These are phyloP conservation scores for Spraguea lophii DNA, from an alignment of 371 early-diverging fungal genomes.

Conservation along the genomic window DNA sequence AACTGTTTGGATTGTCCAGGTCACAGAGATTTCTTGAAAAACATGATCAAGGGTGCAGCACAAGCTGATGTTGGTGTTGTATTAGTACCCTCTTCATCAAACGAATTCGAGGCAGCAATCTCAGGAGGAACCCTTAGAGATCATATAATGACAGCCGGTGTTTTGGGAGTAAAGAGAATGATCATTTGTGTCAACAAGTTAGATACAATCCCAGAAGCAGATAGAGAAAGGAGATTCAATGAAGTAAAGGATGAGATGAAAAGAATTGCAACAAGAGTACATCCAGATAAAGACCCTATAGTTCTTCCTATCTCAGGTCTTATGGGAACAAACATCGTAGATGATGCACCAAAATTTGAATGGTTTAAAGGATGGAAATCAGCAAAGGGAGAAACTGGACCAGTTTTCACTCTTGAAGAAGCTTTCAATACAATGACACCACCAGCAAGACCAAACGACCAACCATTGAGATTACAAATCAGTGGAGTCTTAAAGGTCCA, in stretches of 20 bases:
- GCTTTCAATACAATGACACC: slow-evolving; percentile 76
- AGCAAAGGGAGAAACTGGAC: slow-evolving; percentile 58
- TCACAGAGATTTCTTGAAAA: slow-evolving; percentile 98
- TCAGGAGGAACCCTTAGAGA: slow-evolving; percentile 76
- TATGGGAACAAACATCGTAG: slow-evolving; percentile 78
- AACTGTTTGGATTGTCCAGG: slow-evolving; percentile 84
- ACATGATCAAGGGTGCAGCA: slow-evolving; percentile 97
- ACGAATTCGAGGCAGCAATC: slow-evolving; percentile 48
- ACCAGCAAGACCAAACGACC: slow-evolving; percentile 72
- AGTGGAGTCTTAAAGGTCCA: slow-evolving; percentile 78
- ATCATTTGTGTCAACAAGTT: slow-evolving; percentile 97
- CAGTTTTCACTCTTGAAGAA: slow-evolving; percentile 66
- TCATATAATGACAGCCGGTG: slow-evolving; percentile 75
- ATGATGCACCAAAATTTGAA: slow-evolving; percentile 56
- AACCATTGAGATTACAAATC: slow-evolving; percentile 84
- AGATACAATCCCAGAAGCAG: slow-evolving; percentile 74
- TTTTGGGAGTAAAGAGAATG: slow-evolving; percentile 76
- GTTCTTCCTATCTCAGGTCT: slow-evolving; percentile 59
- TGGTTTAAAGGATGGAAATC: slow-evolving; percentile 44
- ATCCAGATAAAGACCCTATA: slow-evolving; percentile 80
- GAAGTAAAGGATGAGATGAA: slow-evolving; percentile 95
- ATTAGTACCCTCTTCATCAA: slow-evolving; percentile 85
- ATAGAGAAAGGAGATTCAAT: slow-evolving; percentile 49
- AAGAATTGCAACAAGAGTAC: slow-evolving; percentile 67
- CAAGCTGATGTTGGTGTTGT: slow-evolving; percentile 88